These are phyloP conservation scores for Hypoxylon sp. DNA, from an alignment of 2,329 filamentous ascomycete genomes.

Conservation along the genomic window DNA sequence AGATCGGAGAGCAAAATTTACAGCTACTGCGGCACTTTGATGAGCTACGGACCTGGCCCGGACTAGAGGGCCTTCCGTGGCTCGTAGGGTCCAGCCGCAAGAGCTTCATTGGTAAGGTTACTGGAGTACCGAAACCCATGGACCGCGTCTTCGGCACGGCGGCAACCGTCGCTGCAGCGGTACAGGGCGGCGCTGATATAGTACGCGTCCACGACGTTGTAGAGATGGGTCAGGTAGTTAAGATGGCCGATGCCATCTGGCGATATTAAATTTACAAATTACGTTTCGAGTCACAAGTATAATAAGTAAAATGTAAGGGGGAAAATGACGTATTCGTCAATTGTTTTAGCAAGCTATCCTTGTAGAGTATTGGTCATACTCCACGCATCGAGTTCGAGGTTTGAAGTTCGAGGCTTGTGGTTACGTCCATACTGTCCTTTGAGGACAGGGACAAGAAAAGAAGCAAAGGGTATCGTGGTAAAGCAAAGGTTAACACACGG, in stretches of 20 bases:
- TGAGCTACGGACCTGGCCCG: conserved; percentile 75
- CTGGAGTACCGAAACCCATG: conserved; percentile 78
- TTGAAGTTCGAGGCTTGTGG: neutral
- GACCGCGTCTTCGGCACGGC: conserved; percentile 89
- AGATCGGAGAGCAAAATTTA: conserved; percentile 84
- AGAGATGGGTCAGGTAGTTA: conserved; percentile 87
- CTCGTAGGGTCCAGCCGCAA: conserved; percentile 91
- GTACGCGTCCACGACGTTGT: conserved; percentile 91
- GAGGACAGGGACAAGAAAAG: neutral
- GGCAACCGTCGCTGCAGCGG: conserved; percentile 85
- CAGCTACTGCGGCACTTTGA: conserved; percentile 79
- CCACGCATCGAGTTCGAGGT: neutral
- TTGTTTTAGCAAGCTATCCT: neutral
- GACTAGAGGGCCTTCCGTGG: conserved; percentile 83
- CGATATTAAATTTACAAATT: conserved; percentile 59
- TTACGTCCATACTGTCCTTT: neutral
- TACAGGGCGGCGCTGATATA: conserved; percentile 90
- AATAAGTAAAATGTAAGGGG: neutral
- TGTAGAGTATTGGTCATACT: neutral
- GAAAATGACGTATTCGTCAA: neutral
- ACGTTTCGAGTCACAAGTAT: neutral
- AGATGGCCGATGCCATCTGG: conserved; percentile 95
- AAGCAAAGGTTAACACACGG: neutral
- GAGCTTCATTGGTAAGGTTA: conserved; percentile 86
- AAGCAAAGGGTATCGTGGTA: neutral